These are phyloP conservation scores for Rutstroemia sp. DNA, from an alignment of 2,329 filamentous ascomycete species.

Conservation along the genomic window DNA sequence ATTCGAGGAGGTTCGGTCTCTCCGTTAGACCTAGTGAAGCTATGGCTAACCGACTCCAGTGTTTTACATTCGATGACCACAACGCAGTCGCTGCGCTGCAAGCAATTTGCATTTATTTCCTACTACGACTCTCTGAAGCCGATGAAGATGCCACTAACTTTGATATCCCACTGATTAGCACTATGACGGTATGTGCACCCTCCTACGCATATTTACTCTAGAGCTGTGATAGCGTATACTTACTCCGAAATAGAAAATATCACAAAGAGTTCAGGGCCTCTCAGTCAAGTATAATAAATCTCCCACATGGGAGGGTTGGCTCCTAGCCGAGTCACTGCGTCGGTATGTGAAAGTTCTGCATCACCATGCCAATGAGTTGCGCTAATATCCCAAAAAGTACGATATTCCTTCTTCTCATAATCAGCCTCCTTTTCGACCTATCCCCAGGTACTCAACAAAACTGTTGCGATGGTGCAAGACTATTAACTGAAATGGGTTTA, in stretches of 20 bases:
- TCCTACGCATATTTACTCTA: neutral
- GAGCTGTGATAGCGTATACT: neutral
- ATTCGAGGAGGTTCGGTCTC: constrained; percentile 10
- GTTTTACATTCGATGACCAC: neutral
- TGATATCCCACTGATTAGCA: constrained; percentile 13
- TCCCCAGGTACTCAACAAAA: neutral
- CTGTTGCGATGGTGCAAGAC: constrained; percentile 6
- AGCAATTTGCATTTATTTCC: constrained; percentile 14
- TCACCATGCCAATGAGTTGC: neutral
- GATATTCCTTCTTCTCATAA: constrained; percentile 12
- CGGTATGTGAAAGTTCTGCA: constrained; percentile 9
- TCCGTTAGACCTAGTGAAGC: neutral
- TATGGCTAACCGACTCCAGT: neutral
- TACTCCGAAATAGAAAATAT: neutral
- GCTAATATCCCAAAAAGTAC: constrained; percentile 6
- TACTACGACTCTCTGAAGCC: constrained; percentile 15
- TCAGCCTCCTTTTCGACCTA: constrained; percentile 13
- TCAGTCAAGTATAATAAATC: neutral
- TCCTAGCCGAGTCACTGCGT: constrained; percentile 12
- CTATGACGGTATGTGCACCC: constrained; percentile 12
- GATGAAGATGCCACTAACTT: constrained; percentile 13
- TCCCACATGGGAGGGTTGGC: constrained; percentile 13
- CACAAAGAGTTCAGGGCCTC: neutral
- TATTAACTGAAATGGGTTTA: constrained; percentile 3
- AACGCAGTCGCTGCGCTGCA: constrained; percentile 17